Conservation (phyloP, 192 early-diverging fungal genomes). For the Backusella sp. region DNA sequence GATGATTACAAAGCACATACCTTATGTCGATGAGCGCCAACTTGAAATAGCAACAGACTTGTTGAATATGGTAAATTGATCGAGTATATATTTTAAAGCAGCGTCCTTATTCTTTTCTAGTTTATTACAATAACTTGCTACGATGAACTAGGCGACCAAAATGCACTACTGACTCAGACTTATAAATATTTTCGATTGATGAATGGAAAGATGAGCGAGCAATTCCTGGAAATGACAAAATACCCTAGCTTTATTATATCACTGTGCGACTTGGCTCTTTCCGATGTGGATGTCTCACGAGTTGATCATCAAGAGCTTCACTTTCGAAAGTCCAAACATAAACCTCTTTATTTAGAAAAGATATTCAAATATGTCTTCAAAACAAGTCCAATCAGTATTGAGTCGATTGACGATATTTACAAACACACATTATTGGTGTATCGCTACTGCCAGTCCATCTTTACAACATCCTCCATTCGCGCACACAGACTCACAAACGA, state of each 20-base stretch:
- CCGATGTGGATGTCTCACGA: not conserved
- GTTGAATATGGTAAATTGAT: not conserved
- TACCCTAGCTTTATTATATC: slow-evolving; percentile 1
- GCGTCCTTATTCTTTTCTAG: not conserved
- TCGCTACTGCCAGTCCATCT: not conserved
- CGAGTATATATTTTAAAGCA: not conserved
- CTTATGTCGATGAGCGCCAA: not conserved
- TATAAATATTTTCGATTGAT: not conserved
- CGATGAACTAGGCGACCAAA: not conserved
- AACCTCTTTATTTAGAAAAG: slow-evolving; percentile 8
- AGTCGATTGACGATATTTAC: not conserved
- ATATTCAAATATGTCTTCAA: slow-evolving; percentile 4
- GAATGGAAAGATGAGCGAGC: not conserved
- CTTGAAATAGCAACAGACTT: not conserved
- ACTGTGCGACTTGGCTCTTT: slow-evolving; percentile 1
- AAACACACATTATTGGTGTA: not conserved
- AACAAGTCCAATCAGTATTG: not conserved
- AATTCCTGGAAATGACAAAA: not conserved
- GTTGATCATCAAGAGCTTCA: not conserved
- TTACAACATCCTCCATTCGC: not conserved
- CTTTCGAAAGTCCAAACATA: not conserved
- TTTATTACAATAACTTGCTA: not conserved
- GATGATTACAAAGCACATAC: not conserved
- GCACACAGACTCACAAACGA: not conserved
- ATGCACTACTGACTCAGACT: not conserved